These are phyloP conservation scores for Aspergillus vadensis DNA, from an alignment of 2,329 filamentous ascomycete species.

Conservation along the genomic window DNA sequence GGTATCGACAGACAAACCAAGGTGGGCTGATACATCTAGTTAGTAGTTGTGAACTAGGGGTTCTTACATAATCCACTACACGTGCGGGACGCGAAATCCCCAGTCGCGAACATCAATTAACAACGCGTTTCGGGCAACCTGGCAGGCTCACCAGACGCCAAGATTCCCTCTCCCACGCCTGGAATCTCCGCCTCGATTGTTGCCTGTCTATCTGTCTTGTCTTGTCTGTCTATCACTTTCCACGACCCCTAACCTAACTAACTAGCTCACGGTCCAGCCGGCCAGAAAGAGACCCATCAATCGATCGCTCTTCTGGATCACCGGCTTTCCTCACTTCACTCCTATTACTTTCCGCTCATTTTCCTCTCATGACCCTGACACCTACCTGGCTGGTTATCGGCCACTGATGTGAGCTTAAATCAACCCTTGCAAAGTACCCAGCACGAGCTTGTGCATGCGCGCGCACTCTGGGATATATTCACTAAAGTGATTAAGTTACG, in stretches of 20 bases:
- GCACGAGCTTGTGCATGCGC: background rate
- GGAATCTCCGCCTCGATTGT: background rate
- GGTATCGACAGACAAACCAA: no score
- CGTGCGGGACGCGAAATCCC: constrained; percentile 17
- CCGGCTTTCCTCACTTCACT: no score
- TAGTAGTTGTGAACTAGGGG: no score
- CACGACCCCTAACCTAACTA: background rate
- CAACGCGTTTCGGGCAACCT: constrained; percentile 22
- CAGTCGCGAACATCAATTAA: constrained; percentile 25
- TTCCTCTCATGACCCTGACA: background rate
- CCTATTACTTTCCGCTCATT: background rate
- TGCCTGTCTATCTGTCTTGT: background rate
- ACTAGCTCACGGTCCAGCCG: background rate
- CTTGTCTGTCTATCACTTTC: background rate
- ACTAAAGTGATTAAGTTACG: background rate
- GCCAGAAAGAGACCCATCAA: background rate
- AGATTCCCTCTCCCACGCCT: background rate
- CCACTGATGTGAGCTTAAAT: background rate
- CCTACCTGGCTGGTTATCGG: background rate
- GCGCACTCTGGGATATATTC: background rate
- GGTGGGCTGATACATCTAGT: no score
- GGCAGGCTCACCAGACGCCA: constrained; percentile 1
- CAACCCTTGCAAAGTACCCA: background rate
- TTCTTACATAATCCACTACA: constrained; percentile 16
- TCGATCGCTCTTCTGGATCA: no score